Base-by-base conservation (phyloP, 768 basidiomycete species). In the Xerocomellus dryophilus region DNA sequence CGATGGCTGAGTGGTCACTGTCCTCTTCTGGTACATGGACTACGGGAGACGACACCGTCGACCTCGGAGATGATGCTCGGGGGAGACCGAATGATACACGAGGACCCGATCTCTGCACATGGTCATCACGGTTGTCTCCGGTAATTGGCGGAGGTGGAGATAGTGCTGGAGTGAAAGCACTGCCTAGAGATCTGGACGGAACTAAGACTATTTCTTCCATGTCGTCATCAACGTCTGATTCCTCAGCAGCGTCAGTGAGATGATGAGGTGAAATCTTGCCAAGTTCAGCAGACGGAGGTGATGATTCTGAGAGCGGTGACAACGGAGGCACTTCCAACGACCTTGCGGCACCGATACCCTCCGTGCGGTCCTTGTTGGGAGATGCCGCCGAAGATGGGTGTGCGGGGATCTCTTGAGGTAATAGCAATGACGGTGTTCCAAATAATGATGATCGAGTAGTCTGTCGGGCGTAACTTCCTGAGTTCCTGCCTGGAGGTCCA, bases 341-440 rank as follows among this genome's bases (percentile, higher is more conserved):
- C 21, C 25, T 44, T 39, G 52, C 35, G 20, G 47, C 18, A 48
- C 18, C 14, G 25, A 21, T 38, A 2, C 29, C 31, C 32, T 52
- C 60, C 34, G 32, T 47, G 10, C 8, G 44, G 11, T 41, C 45
- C 39, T 44, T 40, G 29, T 23, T 34, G 11, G 39, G 31, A 5
- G 47, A 46, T 44, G n/a, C 25, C 38, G 17, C 14, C 21, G 54
- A 42, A 35, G 54, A 36, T 36, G 34, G 12, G 6, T 34, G 58
- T 3, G 15, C 46, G 2, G 50, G 1, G 25, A 25, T 18, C 48
- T 47, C 61, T 7, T 50, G 59, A 29, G 67, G 50, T 18, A 61
- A 39, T 5, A 77, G 58, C 41, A 76, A 58, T 8, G 66, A 69
- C 0, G 76, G 76, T 4, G 63, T 56, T 8, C 78, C 78, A 51